Percentiles rank a stretch among this genome's conserved stretches.
These are phyloP conservation scores for Fusarium drepaniforme DNA, from an alignment of 2,329 filamentous ascomycete genomes.

Conservation along the genomic window DNA sequence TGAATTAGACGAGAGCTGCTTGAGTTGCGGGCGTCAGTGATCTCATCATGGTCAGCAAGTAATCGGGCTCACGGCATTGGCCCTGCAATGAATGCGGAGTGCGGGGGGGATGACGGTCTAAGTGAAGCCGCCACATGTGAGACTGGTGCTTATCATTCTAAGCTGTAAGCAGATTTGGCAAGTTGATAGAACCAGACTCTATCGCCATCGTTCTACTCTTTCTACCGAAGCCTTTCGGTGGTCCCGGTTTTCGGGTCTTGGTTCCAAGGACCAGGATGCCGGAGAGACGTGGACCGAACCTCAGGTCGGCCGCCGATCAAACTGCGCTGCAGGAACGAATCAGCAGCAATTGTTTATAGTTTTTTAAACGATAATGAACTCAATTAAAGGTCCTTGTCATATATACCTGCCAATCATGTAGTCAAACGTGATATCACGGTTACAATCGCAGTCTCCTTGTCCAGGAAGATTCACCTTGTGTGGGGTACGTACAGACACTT, in stretches of 20 bases:
- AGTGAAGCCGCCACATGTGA: neutral
- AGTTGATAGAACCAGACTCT: neutral
- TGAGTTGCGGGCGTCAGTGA: neutral
- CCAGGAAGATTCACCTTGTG: neutral
- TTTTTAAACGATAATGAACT: neutral
- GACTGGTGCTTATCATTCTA: neutral
- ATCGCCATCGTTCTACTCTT: neutral
- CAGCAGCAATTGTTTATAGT: neutral
- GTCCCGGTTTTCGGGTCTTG: neutral
- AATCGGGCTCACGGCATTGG: constrained; percentile 29
- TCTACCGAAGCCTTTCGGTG: neutral
- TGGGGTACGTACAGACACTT: constrained; percentile 16
- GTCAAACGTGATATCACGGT: neutral
- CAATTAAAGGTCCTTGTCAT: neutral
- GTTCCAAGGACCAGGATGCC: neutral
- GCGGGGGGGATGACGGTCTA: constrained; percentile 6
- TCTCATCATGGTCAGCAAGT: constrained; percentile 27
- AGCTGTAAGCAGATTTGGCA: neutral
- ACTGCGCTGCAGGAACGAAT: neutral
- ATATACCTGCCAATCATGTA: neutral
- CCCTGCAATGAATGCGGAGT: constrained; percentile 10
- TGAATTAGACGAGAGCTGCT: neutral
- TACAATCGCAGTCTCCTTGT: neutral
- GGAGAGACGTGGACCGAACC: neutral
- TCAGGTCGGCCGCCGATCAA: neutral